Percentiles rank a stretch among this genome's conserved stretches.
phyloP scores from a whole-genome alignment of 2,329 filamentous ascomycete species.

The Leptographium galeiforme region DNA sequence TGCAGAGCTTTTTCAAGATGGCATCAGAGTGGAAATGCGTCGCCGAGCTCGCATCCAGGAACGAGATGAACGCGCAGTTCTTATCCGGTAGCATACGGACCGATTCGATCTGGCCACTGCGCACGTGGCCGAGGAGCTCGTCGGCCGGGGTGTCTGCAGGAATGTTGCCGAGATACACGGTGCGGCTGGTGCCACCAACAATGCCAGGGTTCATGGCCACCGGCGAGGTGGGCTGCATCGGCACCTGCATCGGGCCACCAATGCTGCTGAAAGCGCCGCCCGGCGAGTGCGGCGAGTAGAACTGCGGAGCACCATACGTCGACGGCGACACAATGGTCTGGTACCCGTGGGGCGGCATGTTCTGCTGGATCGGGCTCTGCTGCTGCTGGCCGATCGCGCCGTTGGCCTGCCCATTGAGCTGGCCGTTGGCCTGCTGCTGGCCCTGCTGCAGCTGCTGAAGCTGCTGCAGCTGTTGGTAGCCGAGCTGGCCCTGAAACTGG shows the following conservation, averaged over 20 bases:
- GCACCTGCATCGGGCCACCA: slow-evolving; percentile 44
- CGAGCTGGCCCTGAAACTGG: slow-evolving; percentile 76
- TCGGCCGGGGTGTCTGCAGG: slow-evolving; percentile 95
- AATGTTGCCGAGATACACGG: slow-evolving; percentile 95
- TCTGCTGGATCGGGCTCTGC: slow-evolving; percentile 62
- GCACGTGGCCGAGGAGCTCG: slow-evolving; percentile 90
- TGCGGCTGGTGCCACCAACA: slow-evolving; percentile 82
- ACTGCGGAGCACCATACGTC: slow-evolving; percentile 66
- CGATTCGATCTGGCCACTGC: slow-evolving; percentile 98
- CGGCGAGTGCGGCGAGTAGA: slow-evolving; percentile 76
- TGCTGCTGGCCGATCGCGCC: slow-evolving; percentile 25
- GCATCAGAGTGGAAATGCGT: slow-evolving; percentile 99
- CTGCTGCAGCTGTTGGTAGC: slow-evolving; percentile 55
- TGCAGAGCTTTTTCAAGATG: slow-evolving; percentile 97
- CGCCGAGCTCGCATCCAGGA: slow-evolving; percentile 91
- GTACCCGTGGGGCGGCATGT: slow-evolving; percentile 71
- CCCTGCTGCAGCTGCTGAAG: slow-evolving; percentile 34
- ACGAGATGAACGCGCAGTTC: slow-evolving; percentile 99
- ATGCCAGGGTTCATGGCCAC: slow-evolving; percentile 67
- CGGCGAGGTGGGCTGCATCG: slow-evolving; percentile 56
- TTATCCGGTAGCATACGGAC: slow-evolving; percentile 93
- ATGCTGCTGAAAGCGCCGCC: slow-evolving; percentile 59
- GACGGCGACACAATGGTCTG: slow-evolving; percentile 78
- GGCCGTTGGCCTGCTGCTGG: slow-evolving; percentile 46
- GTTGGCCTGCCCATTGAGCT: slow-evolving; percentile 39